Evolutionary conservation across 257 asterid genomes (phyloP), one percentile per base, ranked within the genome.

Genomic region (Petunia secreta): DNA sequence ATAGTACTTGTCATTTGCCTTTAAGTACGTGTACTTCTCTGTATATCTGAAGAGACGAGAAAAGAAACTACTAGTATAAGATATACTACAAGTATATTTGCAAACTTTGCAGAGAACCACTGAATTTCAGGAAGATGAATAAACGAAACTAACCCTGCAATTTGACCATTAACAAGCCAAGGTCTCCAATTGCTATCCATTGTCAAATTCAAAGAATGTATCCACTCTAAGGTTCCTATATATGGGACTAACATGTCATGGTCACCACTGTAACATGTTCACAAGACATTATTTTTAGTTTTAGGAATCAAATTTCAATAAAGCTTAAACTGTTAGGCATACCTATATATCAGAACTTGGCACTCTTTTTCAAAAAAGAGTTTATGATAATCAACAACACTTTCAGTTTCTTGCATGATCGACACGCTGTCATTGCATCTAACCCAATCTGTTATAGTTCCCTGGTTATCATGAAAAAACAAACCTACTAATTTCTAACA

Each of bases 91-190:
- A 44, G 34, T 71, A 43, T 7, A 46, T 46, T 6, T 69, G 9
- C 7, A 37, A 2, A 5, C 8, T 11, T 14, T 3, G 57, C 4
- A 6, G 5, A 1, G 11, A 71, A 15, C 4, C 60, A 80, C 4
- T 65, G 34, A 10, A 25, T 38, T 5, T 50, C 46, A 80, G 11
- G 41, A 46, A 52, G 8, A 34, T 8, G 40, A 53, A 36, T 10
- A 38, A 15, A 10, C n/a, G 34, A 57, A 54, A 59, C 63, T 25
- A 67, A 86, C 91, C 91, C 91, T 9, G 88, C 88, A 82, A 88
- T 82, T 82, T 81, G 78, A 38, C 25, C 25, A 25, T 25, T 25
- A 25, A 25, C 25, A 25, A 25, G 25, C 25, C 25, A 25, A 25
- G 25, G 50, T 71, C 3, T 82, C 60, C 36, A 84, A 34, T 77